These are phyloP conservation scores for Pseudocercospora fijiensis DNA, from an alignment of 2,329 filamentous ascomycete genomes.

Conservation along the genomic window DNA sequence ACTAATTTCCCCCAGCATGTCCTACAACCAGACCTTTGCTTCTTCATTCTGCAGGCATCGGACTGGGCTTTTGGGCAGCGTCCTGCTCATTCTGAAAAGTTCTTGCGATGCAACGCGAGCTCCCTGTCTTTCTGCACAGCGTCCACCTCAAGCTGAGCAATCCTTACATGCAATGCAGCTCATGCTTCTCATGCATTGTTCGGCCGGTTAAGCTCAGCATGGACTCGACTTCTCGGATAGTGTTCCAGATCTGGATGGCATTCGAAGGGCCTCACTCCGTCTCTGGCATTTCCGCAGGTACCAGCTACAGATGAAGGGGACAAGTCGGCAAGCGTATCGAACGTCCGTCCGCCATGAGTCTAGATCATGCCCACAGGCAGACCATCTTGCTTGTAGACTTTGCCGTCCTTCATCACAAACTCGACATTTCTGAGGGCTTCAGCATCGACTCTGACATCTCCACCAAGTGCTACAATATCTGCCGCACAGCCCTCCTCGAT, in stretches of 20 bases:
- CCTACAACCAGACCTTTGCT: no score
- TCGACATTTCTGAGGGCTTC: constrained; percentile 49
- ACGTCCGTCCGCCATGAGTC: no score
- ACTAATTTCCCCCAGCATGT: no score
- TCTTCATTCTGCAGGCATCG: no score
- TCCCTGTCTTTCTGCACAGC: no score
- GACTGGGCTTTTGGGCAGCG: no score
- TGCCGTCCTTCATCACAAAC: constrained; percentile 60
- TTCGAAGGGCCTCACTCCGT: constrained; percentile 39
- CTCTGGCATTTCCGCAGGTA: constrained; percentile 39
- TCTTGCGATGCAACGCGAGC: no score
- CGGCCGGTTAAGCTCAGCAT: no score
- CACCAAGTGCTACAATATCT: constrained; percentile 53
- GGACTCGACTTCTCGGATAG: constrained; percentile 40
- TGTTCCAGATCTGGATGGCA: constrained; percentile 39
- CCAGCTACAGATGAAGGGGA: constrained; percentile 27
- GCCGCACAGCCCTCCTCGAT: constrained; percentile 52
- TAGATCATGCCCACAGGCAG: constrained; percentile 30
- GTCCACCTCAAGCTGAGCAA: no score
- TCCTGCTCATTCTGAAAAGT: no score
- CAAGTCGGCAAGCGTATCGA: background rate
- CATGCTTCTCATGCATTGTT: no score
- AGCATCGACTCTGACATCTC: constrained; percentile 46
- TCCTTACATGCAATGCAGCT: no score
- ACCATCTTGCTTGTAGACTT: constrained; percentile 48